Percentiles rank a stretch among this genome's conserved stretches.
phyloP scores from a whole-genome alignment of 768 basidiomycete genomes.

The Clathrus columnatus region DNA sequence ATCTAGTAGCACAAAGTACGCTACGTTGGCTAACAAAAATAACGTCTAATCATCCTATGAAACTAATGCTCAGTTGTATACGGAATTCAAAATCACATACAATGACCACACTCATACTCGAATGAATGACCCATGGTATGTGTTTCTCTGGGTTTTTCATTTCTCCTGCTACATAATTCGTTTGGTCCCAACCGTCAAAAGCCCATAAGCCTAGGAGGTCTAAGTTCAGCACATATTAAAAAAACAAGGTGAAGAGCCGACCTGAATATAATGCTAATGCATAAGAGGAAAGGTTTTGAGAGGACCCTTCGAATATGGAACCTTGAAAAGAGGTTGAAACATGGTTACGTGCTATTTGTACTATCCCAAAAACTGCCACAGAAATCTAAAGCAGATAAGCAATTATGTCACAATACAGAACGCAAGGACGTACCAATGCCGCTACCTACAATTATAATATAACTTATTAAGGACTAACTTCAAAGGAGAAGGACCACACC shows the following conservation, averaged over 20 bases:
- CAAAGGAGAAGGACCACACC: slow-evolving; percentile 32
- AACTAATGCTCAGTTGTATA: neutral
- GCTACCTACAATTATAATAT: slow-evolving; percentile 37
- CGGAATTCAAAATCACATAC: slow-evolving; percentile 32
- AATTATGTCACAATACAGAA: slow-evolving; percentile 1
- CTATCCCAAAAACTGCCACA: slow-evolving; percentile 69
- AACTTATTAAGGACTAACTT: slow-evolving; percentile 6
- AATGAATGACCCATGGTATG: slow-evolving; percentile 81
- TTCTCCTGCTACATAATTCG: slow-evolving; percentile 86
- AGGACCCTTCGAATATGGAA: slow-evolving; percentile 66
- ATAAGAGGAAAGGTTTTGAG: slow-evolving; percentile 72
- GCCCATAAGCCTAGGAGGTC: slow-evolving; percentile 54
- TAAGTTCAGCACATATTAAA: neutral
- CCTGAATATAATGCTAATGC: slow-evolving; percentile 94
- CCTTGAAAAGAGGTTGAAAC: slow-evolving; percentile 58
- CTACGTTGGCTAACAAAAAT: slow-evolving; percentile 75
- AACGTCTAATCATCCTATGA: slow-evolving; percentile 38
- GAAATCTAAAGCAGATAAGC: slow-evolving; percentile 23
- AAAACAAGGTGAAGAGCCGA: neutral
- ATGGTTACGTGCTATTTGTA: slow-evolving; percentile 65
- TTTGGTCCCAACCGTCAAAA: slow-evolving; percentile 94
- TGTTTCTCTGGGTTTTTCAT: slow-evolving; percentile 76
- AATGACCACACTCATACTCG: slow-evolving; percentile 78
- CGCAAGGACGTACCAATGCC: slow-evolving; percentile 44
- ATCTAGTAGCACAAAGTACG: slow-evolving; percentile 92